Evolutionary conservation across 2,329 filamentous ascomycete species (phyloP), one percentile per base, ranked within the genome.

Genomic region (Aspergillus luchuensis): DNA sequence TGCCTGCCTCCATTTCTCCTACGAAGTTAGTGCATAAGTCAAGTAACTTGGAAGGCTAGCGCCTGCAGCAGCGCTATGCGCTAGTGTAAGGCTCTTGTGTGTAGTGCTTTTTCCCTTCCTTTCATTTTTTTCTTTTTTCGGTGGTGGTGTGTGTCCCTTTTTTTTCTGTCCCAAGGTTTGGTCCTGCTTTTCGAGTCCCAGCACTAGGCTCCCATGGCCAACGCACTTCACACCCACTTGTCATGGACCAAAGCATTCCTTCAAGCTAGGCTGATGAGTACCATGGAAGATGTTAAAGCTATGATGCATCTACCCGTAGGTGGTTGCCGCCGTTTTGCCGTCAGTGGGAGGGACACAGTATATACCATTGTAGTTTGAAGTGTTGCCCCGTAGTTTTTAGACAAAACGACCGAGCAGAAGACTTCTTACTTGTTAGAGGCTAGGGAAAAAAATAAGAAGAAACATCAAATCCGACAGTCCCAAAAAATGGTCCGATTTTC

Each of bases 301-400:
- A 59, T 64, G 60, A 64, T 65, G 63, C 49, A 66, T 28, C 56
- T 63, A 60, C 58, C 61, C 63, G 57, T 56, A 59, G 41, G 54
- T 36, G 51, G 47, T 57, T 58, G 60, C 60, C 59, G 41, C 56
- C 57, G 43, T 58, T 48, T 47, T 43, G n/a, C 39, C 25, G 39
- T 45, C 25, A 38, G 33, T 38, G 19, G 23, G 30, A 11, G 25
- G 38, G 38, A 36, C n/a, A 50, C 33, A 30, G 25, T 51, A 15
- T 36, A 36, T 36, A 13, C 33, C 11, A 36, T 36, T 36, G 33
- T 30, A 30, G 8, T 30, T 30, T 30, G 10, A 13, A 13, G 10
- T 36, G 4, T 36, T 36, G 33, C 33, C 33, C 33, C 33, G 33
- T 36, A 17, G 21, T 47, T n/a, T 47, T 13, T 41, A 39, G 38